Conservation (phyloP, 169 alveolate species). For the Plasmodium knowlesi region DNA sequence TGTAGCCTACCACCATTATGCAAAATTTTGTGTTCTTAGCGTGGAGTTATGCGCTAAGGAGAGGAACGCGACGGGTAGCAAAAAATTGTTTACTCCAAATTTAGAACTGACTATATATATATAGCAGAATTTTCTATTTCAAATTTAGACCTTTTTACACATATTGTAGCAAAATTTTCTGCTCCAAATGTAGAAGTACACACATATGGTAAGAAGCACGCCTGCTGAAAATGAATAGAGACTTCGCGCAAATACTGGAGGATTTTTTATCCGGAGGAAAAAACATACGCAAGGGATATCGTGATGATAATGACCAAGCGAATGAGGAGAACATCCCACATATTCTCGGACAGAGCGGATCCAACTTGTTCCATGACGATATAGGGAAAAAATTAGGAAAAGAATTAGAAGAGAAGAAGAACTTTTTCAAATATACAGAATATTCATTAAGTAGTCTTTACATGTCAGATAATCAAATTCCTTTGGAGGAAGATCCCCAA, state of each 20-base stretch:
- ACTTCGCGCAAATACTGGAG: constrained; percentile 19
- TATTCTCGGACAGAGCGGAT: not conserved
- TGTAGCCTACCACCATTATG: not conserved
- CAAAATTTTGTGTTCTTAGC: not conserved
- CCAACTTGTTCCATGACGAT: not conserved
- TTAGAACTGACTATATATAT: too few species aligned
- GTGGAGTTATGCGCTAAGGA: not conserved
- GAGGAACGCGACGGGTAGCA: too few species aligned
- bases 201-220: not conserved
- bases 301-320: not conserved
- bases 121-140: not conserved
- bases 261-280: not conserved
- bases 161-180: not conserved
- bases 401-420: too few species aligned
- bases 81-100: not conserved
- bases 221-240: not conserved
- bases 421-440: constrained; percentile 60
- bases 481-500: constrained; percentile 37
- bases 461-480: constrained; percentile 27
- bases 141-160: too few species aligned
- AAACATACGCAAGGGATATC: constrained; percentile 1
- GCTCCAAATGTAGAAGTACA: not conserved
- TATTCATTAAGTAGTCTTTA: constrained; percentile 72
- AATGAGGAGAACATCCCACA: not conserved
- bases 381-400: constrained; percentile 17